A percentile compares a stretch with the other conserved stretches of the same genome.
phyloP scores from a whole-genome alignment of 106 monocot species.

The Phalaenopsis aphrodite region DNA sequence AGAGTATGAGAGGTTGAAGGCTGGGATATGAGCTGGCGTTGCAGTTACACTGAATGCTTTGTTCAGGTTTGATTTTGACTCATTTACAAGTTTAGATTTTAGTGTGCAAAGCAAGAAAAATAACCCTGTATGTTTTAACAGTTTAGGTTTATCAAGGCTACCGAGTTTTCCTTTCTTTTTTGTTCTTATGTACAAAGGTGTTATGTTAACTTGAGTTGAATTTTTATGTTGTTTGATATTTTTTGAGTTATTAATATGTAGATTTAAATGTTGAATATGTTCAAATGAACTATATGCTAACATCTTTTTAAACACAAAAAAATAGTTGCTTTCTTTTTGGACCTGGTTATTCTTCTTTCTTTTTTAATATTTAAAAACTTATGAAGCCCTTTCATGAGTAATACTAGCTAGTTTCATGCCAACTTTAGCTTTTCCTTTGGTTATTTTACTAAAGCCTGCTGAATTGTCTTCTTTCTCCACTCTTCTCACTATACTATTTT shows the following conservation, averaged over 20 bases:
- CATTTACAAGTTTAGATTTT: background rate
- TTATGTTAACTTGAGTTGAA: background rate
- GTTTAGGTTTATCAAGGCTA: background rate
- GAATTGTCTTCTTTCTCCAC: no score
- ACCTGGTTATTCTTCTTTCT: background rate
- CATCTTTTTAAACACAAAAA: background rate
- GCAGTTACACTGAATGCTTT: background rate
- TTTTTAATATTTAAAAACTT: background rate
- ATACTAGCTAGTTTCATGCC: background rate
- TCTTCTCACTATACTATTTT: no score
- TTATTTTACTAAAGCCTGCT: no score
- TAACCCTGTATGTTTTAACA: background rate
- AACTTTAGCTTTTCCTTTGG: background rate
- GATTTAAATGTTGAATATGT: background rate
- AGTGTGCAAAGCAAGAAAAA: background rate
- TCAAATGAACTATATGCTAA: background rate
- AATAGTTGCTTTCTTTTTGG: background rate
- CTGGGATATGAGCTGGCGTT: background rate
- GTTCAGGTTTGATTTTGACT: background rate
- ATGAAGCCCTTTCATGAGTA: background rate
- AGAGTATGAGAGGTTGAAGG: constrained; percentile 24
- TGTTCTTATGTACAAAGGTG: background rate
- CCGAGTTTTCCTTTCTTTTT: background rate
- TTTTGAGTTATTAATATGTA: background rate
- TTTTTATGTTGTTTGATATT: background rate